phyloP scores from a whole-genome alignment of 352 stramenopile genomes.

The Poterioochromonas sp. region DNA sequence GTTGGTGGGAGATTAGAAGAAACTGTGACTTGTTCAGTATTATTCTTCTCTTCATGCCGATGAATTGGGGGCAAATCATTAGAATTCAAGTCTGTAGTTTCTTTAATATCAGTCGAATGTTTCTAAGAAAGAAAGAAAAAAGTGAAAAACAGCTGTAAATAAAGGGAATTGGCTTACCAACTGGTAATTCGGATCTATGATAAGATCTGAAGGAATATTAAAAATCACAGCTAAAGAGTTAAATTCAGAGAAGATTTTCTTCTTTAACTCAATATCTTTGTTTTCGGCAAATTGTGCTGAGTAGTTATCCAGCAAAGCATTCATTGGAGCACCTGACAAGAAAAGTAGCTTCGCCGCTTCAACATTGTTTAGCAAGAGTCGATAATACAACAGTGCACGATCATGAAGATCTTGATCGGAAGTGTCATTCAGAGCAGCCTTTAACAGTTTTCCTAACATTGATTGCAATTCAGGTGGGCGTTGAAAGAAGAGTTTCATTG shows the following conservation, averaged over 20 bases:
- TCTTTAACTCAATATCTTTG: slow-evolving; percentile 66
- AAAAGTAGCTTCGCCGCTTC: slow-evolving; percentile 71
- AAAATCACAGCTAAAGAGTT: slow-evolving; percentile 95
- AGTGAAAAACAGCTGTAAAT: too few relatives aligned
- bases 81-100: too few relatives aligned
- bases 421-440: slow-evolving; percentile 83
- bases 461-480: slow-evolving; percentile 84
- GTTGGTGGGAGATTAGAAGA: not conserved
- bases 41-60: too few relatives aligned
- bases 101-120: too few relatives aligned
- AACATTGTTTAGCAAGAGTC: slow-evolving; percentile 81
- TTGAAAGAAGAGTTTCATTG: slow-evolving; percentile 96
- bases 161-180: too few relatives aligned
- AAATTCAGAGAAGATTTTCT: slow-evolving; percentile 72
- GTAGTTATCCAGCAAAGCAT: too few relatives aligned
- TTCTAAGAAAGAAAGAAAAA: too few relatives aligned
- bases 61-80: too few relatives aligned
- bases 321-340: slow-evolving; percentile 12
- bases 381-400: slow-evolving; percentile 92
- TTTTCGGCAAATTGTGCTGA: slow-evolving; percentile 61
- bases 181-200: slow-evolving; percentile 68
- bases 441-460: slow-evolving; percentile 89
- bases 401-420: slow-evolving; percentile 85
- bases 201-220: slow-evolving; percentile 86
- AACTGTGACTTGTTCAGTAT: not conserved